Conservation (phyloP, 2,329 filamentous ascomycete genomes). For the Pyricularia pennisetigena region DNA sequence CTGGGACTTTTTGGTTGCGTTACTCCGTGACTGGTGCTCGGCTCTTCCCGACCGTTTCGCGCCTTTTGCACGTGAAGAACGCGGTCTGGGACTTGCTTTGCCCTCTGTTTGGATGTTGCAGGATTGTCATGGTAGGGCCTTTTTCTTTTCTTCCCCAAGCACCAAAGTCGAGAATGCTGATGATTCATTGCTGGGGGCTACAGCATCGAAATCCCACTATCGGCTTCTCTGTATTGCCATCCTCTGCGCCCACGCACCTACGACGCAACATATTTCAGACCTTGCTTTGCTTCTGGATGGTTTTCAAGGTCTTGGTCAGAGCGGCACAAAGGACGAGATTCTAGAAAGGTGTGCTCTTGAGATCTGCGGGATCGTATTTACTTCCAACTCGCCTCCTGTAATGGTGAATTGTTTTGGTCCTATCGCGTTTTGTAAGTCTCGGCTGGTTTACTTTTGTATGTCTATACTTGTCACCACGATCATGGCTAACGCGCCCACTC, state of each 20-base stretch:
- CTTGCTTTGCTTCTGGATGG: not conserved
- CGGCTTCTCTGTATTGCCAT: not conserved
- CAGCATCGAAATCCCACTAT: not conserved
- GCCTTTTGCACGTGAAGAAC: not conserved
- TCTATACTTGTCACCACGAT: too few species aligned
- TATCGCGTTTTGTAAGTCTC: not conserved
- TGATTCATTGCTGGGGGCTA: not conserved
- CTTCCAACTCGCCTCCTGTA: not conserved
- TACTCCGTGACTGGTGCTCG: not conserved
- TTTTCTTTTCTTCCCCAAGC: not conserved
- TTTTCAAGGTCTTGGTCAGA: not conserved
- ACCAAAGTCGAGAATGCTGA: not conserved
- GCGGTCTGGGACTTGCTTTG: not conserved
- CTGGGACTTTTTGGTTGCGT: not conserved
- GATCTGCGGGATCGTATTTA: not conserved
- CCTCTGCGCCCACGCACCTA: not conserved
- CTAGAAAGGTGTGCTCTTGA: not conserved
- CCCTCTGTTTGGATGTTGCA: not conserved
- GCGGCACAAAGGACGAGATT: not conserved
- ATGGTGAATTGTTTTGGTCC: not conserved
- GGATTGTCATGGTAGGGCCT: not conserved
- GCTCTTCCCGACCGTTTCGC: not conserved
- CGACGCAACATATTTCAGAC: not conserved
- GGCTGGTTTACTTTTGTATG: not conserved
- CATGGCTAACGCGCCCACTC: too few species aligned